Conservation (phyloP, 306 rosid genomes). For the Quercus bicolor region DNA sequence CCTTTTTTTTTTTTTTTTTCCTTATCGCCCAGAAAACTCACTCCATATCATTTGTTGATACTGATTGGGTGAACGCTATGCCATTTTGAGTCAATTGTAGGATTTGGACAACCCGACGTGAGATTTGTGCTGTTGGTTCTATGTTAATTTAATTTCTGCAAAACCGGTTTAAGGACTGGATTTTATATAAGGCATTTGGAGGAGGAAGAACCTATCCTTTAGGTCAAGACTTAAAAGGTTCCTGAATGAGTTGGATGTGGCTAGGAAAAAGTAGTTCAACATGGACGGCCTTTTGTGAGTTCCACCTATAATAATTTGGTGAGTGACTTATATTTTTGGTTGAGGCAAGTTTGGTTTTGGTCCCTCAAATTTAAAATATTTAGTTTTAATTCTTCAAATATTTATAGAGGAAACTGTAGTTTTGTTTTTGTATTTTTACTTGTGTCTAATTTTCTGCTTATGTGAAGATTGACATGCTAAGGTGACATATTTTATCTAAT, state of each 20-base stretch:
- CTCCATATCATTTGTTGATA: background rate
- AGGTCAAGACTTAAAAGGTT: background rate
- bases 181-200: background rate
- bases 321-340: too few relatives aligned
- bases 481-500: too few relatives aligned
- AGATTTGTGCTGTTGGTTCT: background rate
- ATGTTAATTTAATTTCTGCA: background rate
- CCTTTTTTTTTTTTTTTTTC: background rate
- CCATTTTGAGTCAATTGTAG: background rate
- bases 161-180: background rate
- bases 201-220: background rate
- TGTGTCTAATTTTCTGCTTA: too few relatives aligned
- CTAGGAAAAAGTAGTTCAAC: background rate
- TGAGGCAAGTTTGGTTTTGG: too few relatives aligned
- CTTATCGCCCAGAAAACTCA: background rate
- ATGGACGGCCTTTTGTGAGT: background rate
- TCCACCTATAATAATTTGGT: too few relatives aligned
- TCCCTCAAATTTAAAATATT: too few relatives aligned
- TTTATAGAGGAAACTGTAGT: too few relatives aligned
- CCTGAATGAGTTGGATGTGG: background rate
- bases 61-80: background rate
- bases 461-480: too few relatives aligned
- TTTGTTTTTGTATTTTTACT: too few relatives aligned
- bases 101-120: background rate
- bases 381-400: too few relatives aligned